Evolutionary conservation across 1,284 basidiomycete species (phyloP).

Genomic region (Hortiboletus rubellus): DNA sequence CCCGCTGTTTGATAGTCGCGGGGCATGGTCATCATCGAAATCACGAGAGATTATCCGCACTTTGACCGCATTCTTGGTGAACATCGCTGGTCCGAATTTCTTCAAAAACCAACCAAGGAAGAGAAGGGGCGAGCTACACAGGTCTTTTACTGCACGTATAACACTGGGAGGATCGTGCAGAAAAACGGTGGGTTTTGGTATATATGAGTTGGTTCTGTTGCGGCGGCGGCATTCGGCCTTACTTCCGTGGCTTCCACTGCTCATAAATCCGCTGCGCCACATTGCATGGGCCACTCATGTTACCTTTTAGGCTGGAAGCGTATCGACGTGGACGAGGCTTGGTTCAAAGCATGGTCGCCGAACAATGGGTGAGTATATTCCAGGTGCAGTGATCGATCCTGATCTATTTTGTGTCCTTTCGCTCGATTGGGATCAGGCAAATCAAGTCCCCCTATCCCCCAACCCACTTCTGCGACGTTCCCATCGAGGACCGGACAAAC

Average conservation of each 20-base stretch:
- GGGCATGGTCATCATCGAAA: slow-evolving; percentile 65
- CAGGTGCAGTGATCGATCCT: not conserved
- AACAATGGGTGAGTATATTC: slow-evolving; percentile 37
- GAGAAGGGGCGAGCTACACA: slow-evolving; percentile 44
- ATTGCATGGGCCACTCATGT: not conserved
- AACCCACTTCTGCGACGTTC: slow-evolving; percentile 52
- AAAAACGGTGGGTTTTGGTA: slow-evolving; percentile 40
- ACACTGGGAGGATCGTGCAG: slow-evolving; percentile 43
- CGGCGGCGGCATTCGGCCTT: not conserved
- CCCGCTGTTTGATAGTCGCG: slow-evolving; percentile 45
- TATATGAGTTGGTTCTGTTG: not conserved
- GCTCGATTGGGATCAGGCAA: slow-evolving; percentile 28
- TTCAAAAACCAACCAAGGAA: slow-evolving; percentile 44
- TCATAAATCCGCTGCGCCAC: not conserved
- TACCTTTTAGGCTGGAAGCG: slow-evolving; percentile 59
- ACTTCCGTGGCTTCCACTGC: not conserved
- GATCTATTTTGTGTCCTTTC: slow-evolving; percentile 7
- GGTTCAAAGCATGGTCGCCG: slow-evolving; percentile 55
- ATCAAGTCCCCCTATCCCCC: slow-evolving; percentile 55
- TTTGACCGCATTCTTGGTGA: slow-evolving; percentile 57
- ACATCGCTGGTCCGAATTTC: slow-evolving; percentile 61
- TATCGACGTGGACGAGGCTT: slow-evolving; percentile 49
- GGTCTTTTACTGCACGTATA: slow-evolving; percentile 56
- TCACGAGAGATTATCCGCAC: slow-evolving; percentile 41
- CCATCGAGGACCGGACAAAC: slow-evolving; percentile 55